phyloP scores from a whole-genome alignment of 2,329 filamentous ascomycete species.

The Neoarthrinium moseri region DNA sequence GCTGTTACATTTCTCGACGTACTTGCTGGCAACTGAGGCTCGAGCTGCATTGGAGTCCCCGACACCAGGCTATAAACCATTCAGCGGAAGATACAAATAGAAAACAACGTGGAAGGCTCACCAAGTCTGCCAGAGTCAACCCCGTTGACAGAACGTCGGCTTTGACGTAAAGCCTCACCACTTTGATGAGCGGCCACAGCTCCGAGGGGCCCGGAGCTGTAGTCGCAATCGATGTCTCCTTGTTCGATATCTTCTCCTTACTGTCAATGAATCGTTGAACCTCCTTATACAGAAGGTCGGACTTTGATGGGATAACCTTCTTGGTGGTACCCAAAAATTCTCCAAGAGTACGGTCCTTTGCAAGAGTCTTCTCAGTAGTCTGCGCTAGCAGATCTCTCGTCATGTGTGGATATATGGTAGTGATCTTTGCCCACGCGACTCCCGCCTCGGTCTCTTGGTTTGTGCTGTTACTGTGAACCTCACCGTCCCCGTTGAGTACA shows the following conservation, averaged over 20 bases:
- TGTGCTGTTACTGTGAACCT: constrained; percentile 18
- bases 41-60: constrained; percentile 61
- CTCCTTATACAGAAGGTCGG: constrained; percentile 40
- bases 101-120: neutral
- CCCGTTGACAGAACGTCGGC: constrained; percentile 50
- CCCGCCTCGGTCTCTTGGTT: constrained; percentile 23
- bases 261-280: constrained; percentile 54
- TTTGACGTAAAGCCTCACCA: constrained; percentile 47
- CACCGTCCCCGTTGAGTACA: constrained; percentile 19
- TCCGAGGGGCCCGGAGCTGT: no score
- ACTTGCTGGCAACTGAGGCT: constrained; percentile 54
- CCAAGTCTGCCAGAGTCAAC: constrained; percentile 54
- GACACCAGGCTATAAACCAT: constrained; percentile 44
- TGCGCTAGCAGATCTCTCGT: constrained; percentile 25
- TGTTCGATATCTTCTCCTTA: constrained; percentile 51
- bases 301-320: constrained; percentile 33
- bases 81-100: neutral
- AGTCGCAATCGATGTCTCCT: no score
- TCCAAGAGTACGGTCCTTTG: constrained; percentile 35
- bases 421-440: constrained; percentile 25
- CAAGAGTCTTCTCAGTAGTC: constrained; percentile 35
- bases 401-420: constrained; percentile 24
- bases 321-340: constrained; percentile 45
- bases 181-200: constrained; percentile 39
- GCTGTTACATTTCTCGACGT: constrained; percentile 56